Percentiles rank a stretch among this genome's conserved stretches.
Evolutionary conservation across 179 eudicot species (phyloP).

Genomic region (Carnegiea gigantea): DNA sequence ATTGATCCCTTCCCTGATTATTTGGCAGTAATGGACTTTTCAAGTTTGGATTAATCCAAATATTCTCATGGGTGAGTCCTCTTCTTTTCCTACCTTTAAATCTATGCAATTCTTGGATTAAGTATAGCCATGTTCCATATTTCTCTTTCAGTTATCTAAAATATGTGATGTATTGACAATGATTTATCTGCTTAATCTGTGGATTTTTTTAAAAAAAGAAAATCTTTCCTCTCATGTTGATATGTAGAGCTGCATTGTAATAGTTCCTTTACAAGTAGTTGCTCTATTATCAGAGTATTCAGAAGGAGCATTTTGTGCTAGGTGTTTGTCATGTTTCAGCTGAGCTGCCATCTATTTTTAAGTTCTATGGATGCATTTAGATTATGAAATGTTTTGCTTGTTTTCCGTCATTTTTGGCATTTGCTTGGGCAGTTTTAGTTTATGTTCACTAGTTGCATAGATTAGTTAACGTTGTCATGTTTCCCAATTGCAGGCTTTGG

Average conservation of each 20-base stretch:
- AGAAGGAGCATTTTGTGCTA: background rate
- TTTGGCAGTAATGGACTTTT: conserved; percentile 20
- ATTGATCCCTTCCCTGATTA: background rate
- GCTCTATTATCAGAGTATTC: background rate
- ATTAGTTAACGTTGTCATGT: background rate
- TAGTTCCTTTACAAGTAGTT: background rate
- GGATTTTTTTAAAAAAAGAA: background rate
- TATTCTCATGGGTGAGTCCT: conserved; percentile 15
- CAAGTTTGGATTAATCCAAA: conserved; percentile 22
- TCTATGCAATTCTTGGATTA: background rate
- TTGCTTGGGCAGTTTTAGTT: background rate
- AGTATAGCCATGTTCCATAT: background rate
- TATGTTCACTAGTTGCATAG: background rate
- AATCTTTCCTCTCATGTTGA: background rate
- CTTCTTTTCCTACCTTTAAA: background rate
- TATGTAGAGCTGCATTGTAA: background rate
- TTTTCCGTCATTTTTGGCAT: background rate
- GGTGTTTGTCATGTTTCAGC: background rate
- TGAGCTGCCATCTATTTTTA: background rate
- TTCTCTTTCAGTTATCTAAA: background rate
- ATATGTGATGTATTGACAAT: background rate
- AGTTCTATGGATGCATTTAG: background rate
- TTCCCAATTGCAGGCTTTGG: conserved; percentile 17
- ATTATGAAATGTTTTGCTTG: no score
- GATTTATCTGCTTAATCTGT: background rate